Conservation (phyloP, 257 asterid genomes). For the Eucommia ulmoides region DNA sequence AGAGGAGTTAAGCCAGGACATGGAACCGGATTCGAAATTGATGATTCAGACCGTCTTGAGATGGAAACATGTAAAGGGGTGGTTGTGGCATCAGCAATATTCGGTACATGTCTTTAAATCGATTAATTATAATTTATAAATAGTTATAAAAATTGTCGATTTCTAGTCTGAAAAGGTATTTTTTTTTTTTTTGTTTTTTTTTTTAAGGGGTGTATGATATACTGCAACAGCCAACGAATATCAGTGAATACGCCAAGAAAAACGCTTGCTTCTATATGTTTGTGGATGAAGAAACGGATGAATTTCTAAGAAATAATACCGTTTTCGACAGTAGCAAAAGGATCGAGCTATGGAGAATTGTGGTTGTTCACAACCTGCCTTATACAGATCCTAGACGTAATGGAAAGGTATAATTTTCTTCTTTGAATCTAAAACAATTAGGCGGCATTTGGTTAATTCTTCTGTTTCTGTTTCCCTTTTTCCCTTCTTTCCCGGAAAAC, state of each 20-base stretch:
- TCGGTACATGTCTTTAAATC: slow-evolving; percentile 38
- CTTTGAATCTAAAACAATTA: background rate
- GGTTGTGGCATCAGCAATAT: slow-evolving; percentile 87
- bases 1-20: slow-evolving; percentile 74
- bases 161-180: too few relatives aligned
- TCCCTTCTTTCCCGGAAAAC: too few relatives aligned
- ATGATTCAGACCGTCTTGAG: slow-evolving; percentile 62
- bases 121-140: too few relatives aligned
- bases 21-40: slow-evolving; percentile 72
- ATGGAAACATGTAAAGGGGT: slow-evolving; percentile 82
- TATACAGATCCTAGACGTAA: slow-evolving; percentile 85
- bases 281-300: slow-evolving; percentile 68
- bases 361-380: slow-evolving; percentile 70
- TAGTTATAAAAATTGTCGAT: too few relatives aligned
- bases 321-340: slow-evolving; percentile 53
- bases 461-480: too few relatives aligned
- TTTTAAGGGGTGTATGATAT: slow-evolving; percentile 78
- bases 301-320: slow-evolving; percentile 40
- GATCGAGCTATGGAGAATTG: slow-evolving; percentile 77
- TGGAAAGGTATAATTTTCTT: slow-evolving; percentile 55
- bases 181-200: slow-evolving; percentile 16
- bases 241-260: slow-evolving; percentile 51
- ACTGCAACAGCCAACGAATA: slow-evolving; percentile 70
- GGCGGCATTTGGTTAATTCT: too few relatives aligned
- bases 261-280: slow-evolving; percentile 82